Conservation (phyloP, 768 basidiomycete species). For the Lactifluus volemus region DNA sequence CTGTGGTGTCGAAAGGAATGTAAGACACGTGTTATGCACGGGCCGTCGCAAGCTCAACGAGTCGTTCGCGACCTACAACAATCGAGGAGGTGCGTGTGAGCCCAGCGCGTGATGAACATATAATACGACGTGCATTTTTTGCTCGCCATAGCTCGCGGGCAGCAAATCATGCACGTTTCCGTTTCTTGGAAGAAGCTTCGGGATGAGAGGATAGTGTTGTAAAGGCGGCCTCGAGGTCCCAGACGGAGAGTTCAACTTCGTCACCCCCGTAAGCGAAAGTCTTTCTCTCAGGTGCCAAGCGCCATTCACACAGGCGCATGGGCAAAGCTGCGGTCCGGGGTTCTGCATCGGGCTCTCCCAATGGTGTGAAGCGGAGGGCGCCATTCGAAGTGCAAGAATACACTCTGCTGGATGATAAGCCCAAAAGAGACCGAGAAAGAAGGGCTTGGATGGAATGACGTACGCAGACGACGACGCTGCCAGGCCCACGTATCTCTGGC, state of each 20-base stretch:
- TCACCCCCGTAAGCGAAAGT: conserved; percentile 79
- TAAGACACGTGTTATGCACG: conserved; percentile 61
- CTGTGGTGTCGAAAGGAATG: conserved; percentile 43
- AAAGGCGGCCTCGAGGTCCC: conserved; percentile 61
- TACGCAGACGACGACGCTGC: conserved; percentile 41
- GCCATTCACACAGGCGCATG: conserved; percentile 61
- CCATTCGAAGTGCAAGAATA: conserved; percentile 75
- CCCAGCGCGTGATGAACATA: not conserved
- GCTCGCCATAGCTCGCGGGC: conserved; percentile 76
- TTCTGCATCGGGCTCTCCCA: conserved; percentile 22
- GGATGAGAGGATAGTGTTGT: conserved; percentile 18
- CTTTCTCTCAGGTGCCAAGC: conserved; percentile 39
- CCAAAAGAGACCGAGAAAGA: not conserved
- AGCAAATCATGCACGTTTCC: conserved; percentile 51
- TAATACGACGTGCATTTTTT: conserved; percentile 48
- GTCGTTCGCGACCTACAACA: conserved; percentile 59
- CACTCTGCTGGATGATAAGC: conserved; percentile 29
- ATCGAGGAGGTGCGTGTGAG: not conserved
- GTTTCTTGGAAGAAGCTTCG: conserved; percentile 35
- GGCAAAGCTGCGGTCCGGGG: conserved; percentile 43
- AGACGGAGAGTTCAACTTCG: conserved; percentile 77
- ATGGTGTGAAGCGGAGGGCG: conserved; percentile 45
- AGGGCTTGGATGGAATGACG: conserved; percentile 17
- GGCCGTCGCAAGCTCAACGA: conserved; percentile 67
- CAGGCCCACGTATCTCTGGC: conserved; percentile 56